A percentile compares a stretch with the other conserved stretches of the same genome.
Conservation (phyloP, 495 filamentous ascomycete species). For the Cudoniella acicularis region DNA sequence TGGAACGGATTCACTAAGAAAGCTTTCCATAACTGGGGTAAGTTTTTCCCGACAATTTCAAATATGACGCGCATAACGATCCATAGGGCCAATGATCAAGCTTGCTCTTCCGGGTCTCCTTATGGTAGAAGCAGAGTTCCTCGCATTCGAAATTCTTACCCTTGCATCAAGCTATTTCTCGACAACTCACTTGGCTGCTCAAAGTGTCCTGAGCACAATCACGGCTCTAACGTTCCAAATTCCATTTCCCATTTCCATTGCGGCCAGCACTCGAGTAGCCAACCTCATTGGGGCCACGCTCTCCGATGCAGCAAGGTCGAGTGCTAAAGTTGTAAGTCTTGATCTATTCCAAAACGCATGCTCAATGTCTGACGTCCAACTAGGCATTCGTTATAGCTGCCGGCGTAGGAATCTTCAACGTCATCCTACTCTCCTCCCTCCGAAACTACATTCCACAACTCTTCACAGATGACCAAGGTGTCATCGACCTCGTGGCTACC, state of each 20-base stretch:
- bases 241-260: constrained; percentile 59
- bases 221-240: constrained; percentile 56
- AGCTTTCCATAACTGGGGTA: constrained; percentile 74
- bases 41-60: constrained; percentile 7
- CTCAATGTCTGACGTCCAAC: too few relatives aligned
- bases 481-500: constrained; percentile 67
- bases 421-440: constrained; percentile 58
- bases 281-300: constrained; percentile 68
- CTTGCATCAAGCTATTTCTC: constrained; percentile 68
- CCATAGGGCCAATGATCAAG: constrained; percentile 64
- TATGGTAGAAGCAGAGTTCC: constrained; percentile 89
- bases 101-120: constrained; percentile 82
- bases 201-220: constrained; percentile 54
- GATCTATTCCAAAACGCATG: too few relatives aligned
- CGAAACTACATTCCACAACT: constrained; percentile 68
- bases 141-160: constrained; percentile 80
- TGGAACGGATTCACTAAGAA: constrained; percentile 76
- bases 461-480: constrained; percentile 77
- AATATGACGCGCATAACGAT: constrained; percentile 4
- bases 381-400: constrained; percentile 55
- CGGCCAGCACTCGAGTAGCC: constrained; percentile 59
- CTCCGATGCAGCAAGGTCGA: constrained; percentile 63
- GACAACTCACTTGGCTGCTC: constrained; percentile 62
- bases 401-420: constrained; percentile 73
- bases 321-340: constrained; percentile 54